Evolutionary conservation across 805 yeast species (phyloP), one percentile per base, ranked within the genome.

Genomic region (Phaffomyces antillensis): DNA sequence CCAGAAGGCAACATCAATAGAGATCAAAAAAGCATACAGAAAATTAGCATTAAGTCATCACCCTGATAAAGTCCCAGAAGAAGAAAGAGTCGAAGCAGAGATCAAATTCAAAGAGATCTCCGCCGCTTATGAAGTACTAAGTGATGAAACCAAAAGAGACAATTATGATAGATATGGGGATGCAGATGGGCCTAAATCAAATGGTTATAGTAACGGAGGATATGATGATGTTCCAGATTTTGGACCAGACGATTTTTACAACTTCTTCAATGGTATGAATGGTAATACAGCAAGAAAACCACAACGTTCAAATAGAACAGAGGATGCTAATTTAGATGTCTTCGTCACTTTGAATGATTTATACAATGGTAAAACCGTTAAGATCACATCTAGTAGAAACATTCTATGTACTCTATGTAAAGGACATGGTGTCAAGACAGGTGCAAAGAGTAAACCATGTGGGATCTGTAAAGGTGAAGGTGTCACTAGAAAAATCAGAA

Each of bases 31-130:
- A 62, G 95, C 96, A 0, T 91, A 87, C 64, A 75, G 95, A 52
- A 84, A 81, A 54, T 72, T 88, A 40, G 98, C 98, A 11, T 71
- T 91, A 35, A 69, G 71, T 48, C 77, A 81, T 55, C 98, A 91
- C 64, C 98, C 98, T 0, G 98, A 91, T 63, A 91, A 93, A 60
- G 89, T 79, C 2, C 61, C 77, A 0, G 86, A 79, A 52, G 78
- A 76, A 10, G 79, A 78, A 20, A 70, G 93, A 47, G 82, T 72
- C 15, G 76, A 69, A 17, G 85, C 95, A 4, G 97, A 88, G 63
- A 68, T 75, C 49, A 76, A 73, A 58, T 91, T 91, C 65, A 91
- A 91, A 62, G 90, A 83, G 54, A 77, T 91, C 46, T 75, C 83
- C 17, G 84, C 83, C 49, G 98, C 98, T 0, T 91, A 91, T 61